These are phyloP conservation scores for Pseudogymnoascus destructans DNA, from an alignment of 2,329 filamentous ascomycete genomes.

Conservation along the genomic window DNA sequence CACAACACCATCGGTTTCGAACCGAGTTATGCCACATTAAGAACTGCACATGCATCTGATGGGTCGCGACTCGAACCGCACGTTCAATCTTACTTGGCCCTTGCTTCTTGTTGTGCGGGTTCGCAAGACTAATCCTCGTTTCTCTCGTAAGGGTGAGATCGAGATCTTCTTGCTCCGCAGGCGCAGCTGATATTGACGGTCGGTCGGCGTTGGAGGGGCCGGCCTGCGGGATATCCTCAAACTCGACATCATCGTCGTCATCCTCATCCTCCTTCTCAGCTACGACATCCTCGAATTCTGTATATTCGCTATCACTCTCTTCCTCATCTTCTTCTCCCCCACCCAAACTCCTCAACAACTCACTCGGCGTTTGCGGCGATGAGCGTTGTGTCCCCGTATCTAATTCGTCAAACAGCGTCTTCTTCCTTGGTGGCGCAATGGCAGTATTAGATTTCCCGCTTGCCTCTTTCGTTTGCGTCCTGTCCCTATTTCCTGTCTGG, in stretches of 20 bases:
- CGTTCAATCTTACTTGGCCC: constrained; percentile 77
- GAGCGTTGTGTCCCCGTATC: constrained; percentile 31
- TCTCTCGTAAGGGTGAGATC: constrained; percentile 57
- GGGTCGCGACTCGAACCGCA: constrained; percentile 62
- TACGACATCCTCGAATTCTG: constrained; percentile 5
- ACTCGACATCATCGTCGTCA: constrained; percentile 49
- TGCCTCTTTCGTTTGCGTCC: constrained; percentile 22
- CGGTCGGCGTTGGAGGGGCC: constrained; percentile 26
- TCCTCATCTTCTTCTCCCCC: constrained; percentile 31
- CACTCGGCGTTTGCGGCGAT: constrained; percentile 27
- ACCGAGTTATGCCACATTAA: constrained; percentile 83
- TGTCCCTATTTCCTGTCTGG: constrained; percentile 13
- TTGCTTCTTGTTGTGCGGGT: constrained; percentile 56
- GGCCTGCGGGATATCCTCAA: constrained; percentile 43
- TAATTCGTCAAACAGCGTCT: constrained; percentile 48
- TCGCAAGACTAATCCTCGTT: constrained; percentile 45
- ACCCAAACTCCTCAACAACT: constrained; percentile 33
- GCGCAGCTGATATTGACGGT: constrained; percentile 30
- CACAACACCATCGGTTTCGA: constrained; percentile 73
- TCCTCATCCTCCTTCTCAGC: constrained; percentile 35
- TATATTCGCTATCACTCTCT: constrained; percentile 24
- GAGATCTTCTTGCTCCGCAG: constrained; percentile 49
- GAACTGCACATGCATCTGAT: constrained; percentile 78
- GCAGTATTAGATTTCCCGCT: constrained; percentile 17
- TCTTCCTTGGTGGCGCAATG: constrained; percentile 33